Conservation (phyloP, 148 eudicot species). For the Fagopyrum tataricum region DNA sequence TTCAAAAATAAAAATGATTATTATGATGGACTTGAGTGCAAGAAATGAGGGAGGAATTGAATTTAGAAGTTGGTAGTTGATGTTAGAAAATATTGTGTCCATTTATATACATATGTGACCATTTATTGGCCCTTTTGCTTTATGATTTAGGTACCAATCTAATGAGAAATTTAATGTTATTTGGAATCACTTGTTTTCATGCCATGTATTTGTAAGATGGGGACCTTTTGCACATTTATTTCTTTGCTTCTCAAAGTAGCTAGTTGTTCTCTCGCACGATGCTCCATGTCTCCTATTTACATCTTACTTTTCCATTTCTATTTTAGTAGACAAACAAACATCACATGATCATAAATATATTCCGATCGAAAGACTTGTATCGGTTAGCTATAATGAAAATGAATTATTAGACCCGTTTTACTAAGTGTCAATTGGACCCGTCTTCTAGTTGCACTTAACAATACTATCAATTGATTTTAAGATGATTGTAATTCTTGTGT, state of each 20-base stretch:
- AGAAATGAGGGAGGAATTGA: neutral
- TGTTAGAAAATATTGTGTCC: conserved; percentile 1
- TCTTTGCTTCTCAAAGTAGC: conserved; percentile 13
- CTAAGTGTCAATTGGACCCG: too few relatives aligned
- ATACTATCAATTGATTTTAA: too few relatives aligned
- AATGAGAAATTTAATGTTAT: neutral
- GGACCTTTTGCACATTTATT: conserved; percentile 1
- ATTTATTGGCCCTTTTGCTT: neutral
- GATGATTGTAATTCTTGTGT: too few relatives aligned
- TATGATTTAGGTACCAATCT: neutral
- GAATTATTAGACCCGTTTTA: too few relatives aligned
- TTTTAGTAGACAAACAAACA: neutral
- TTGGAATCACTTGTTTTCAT: conserved; percentile 4
- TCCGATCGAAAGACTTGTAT: neutral
- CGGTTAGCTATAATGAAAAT: neutral
- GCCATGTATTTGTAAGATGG: conserved; percentile 15
- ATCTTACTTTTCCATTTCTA: neutral
- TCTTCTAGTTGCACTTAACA: too few relatives aligned
- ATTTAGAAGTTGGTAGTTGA: conserved; percentile 6
- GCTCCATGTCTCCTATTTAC: neutral
- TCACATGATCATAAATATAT: neutral
- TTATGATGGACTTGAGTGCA: conserved; percentile 8
- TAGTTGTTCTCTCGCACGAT: conserved; percentile 13
- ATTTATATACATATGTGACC: neutral
- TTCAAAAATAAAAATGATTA: neutral